Evolutionary conservation across 2,329 filamentous ascomycete genomes (phyloP).

Genomic region (Claviceps purpurea): DNA sequence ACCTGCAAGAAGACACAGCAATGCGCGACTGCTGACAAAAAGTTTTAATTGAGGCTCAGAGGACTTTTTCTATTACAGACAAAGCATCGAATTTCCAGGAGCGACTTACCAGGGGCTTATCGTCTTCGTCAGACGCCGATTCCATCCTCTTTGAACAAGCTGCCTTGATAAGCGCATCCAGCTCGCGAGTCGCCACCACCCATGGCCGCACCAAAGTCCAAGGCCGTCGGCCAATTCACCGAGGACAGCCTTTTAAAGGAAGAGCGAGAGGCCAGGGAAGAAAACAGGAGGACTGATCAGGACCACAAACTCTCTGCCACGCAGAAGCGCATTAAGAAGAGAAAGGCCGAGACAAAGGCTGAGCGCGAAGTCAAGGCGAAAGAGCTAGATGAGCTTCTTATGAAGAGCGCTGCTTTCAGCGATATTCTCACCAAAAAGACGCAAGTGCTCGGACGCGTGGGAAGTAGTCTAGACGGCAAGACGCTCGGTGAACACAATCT

Average conservation of each 20-base stretch:
- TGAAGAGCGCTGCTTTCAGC: slow-evolving; percentile 46
- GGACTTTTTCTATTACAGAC: too few species aligned
- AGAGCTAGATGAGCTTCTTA: slow-evolving; percentile 45
- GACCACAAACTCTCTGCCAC: slow-evolving; percentile 24
- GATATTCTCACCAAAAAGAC: slow-evolving; percentile 52
- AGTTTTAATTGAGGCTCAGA: not conserved
- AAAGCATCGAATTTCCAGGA: not conserved
- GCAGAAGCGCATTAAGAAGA: slow-evolving; percentile 31
- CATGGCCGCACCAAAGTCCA: slow-evolving; percentile 8
- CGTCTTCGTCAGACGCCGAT: slow-evolving; percentile 19
- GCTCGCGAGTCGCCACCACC: slow-evolving; percentile 20
- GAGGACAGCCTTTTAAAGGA: slow-evolving; percentile 21
- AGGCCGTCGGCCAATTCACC: slow-evolving; percentile 8
- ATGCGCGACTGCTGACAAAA: not conserved
- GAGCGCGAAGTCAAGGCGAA: slow-evolving; percentile 45
- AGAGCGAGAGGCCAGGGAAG: slow-evolving; percentile 21
- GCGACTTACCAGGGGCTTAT: slow-evolving; percentile 14
- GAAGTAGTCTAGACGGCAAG: slow-evolving; percentile 46
- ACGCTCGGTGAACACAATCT: slow-evolving; percentile 52
- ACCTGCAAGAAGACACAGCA: too few species aligned
- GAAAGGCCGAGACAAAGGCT: slow-evolving; percentile 36
- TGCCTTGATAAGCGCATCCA: slow-evolving; percentile 22
- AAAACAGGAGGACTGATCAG: slow-evolving; percentile 36
- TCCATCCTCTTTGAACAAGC: slow-evolving; percentile 18
- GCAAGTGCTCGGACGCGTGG: slow-evolving; percentile 46